Base-by-base conservation (phyloP, 2,329 filamentous ascomycete genomes). In the Fusarium heterosporum region DNA sequence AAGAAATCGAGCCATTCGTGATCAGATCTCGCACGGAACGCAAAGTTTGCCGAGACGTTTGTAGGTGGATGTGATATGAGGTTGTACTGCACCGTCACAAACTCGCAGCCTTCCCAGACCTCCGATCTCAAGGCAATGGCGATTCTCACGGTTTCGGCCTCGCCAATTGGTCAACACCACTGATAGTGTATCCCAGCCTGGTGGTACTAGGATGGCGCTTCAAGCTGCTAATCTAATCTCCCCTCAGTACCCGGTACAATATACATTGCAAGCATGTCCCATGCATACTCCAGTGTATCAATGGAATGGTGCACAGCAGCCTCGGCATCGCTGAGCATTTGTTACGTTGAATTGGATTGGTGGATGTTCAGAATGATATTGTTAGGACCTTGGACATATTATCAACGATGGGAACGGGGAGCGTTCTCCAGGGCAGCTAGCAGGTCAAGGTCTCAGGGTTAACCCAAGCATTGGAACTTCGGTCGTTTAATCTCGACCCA, bases 161-260 rank as follows among this genome's bases (percentile, higher is more conserved):
- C 56, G 61, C 51, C 56, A 61, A 66, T 68, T 68, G 64, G 65
- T 45, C 51, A 43, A 40, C 46, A 42, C 40, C 49, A 39, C 45
- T 55, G 45, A 40, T 61, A 61, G 60, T 68, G 61, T 40, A 68
- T 66, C 60, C 65, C 65, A 54, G 55, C 55, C 50, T 61, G 51
- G 65, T 62, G 65, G 65, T 68, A 66, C 61, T 51, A 47, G 55
- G 61, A 49, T 64, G 34, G 34, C 34, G 51, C 17, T 45, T 61
- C 38, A 60, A 46, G 36, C 52, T 62, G 55, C 28, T 9, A 12
- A 29, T 29, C 65, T 69, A 68, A 62, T 69, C 60, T 66, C 52
- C 61, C 25, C 38, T 43, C 61, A 29, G 43, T 34, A 42, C 48
- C 46, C 47, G 28, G 43, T 41, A 42, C 48, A 48, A 39, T 47